A percentile compares a stretch with the other conserved stretches of the same genome.
phyloP scores from a whole-genome alignment of 352 stramenopile genomes.

The Pythium pyrilobum region DNA sequence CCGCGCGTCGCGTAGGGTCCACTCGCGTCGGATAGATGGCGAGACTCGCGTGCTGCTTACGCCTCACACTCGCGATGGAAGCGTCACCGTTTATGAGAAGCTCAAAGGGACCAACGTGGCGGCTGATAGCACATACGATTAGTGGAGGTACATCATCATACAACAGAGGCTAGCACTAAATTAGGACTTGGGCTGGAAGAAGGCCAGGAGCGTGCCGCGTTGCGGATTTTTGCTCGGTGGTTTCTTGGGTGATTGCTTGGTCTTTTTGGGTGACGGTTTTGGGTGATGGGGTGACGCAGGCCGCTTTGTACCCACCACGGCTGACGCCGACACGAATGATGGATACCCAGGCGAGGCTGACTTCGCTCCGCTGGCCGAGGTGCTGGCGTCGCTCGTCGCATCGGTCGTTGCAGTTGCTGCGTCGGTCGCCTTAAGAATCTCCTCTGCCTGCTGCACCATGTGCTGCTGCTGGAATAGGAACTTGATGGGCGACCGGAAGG shows the following conservation, averaged over 20 bases:
- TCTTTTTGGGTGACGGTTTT: conserved; percentile 14
- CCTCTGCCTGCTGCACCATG: conserved; percentile 16
- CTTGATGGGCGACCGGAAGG: conserved; percentile 17
- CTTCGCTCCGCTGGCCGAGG: not conserved
- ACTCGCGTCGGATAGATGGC: no score
- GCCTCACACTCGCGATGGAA: no score
- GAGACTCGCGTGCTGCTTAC: no score
- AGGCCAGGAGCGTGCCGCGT: conserved; percentile 41
- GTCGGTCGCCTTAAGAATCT: conserved; percentile 9
- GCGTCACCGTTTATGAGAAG: conserved; percentile 11
- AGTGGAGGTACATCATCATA: conserved; percentile 3
- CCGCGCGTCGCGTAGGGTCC: no score
- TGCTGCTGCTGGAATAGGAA: conserved; percentile 18
- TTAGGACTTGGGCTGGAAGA: conserved; percentile 38
- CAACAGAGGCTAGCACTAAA: conserved; percentile 23
- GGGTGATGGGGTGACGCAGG: conserved; percentile 14
- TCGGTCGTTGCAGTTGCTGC: not conserved
- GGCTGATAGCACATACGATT: not conserved
- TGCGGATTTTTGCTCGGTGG: conserved; percentile 20
- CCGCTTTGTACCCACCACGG: conserved; percentile 38
- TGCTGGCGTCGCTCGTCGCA: not conserved
- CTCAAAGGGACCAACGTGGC: conserved; percentile 4
- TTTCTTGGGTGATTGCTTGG: conserved; percentile 20
- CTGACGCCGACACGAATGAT: conserved; percentile 41
- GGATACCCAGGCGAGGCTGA: not conserved